Evolutionary conservation across 192 early-diverging fungal genomes (phyloP), one percentile per base, ranked within the genome.

Genomic region (Entrophospora sp.): DNA sequence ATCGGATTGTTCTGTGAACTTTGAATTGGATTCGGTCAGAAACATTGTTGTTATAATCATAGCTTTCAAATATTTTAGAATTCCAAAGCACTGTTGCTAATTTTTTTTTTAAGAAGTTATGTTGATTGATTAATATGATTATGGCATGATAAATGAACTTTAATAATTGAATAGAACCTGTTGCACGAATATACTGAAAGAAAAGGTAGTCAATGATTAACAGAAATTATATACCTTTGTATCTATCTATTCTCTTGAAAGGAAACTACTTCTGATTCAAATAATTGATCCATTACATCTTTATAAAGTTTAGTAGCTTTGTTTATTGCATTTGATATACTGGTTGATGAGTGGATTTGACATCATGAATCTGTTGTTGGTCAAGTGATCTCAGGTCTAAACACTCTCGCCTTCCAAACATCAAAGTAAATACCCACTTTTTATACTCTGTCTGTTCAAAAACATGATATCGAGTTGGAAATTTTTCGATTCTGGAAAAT

Each of bases 241-340:
- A 36, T 59, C 56, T n/a, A n/a, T n/a, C n/a, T 14, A 59, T 38
- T 38, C 36, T 59, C 22, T 59, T 9, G 25, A 59, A 59, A 59
- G 4, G 22, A 22, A 37, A 59, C 56, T 37, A 5, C 37, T 37
- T 52, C 25, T 6, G 30, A 30, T 13, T 52, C 25, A 52, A 52
- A 52, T 16, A 52, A 13, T 20, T 52, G 24, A 1, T 30, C 10
- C 43, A 52, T n/a, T n/a, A n/a, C 16, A 9, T 36, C 18, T 37
- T 59, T 38, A 38, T 59, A 20, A 34, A 40, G 32, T 38, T 14
- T 38, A 25, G 10, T 20, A 10, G n/a, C n/a, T 22, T 38, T 59
- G 5, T 59, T 59, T 40, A 16, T 5, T 36, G 56, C 56, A 20
- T 59, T 59, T 12, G 56, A 59, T n/a, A 59, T 37, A 34, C 8